Percentiles rank a stretch among this genome's conserved stretches.
These are phyloP conservation scores for Wickerhamomyces sp. DNA, from an alignment of 1,139 yeast genomes.

Conservation along the genomic window DNA sequence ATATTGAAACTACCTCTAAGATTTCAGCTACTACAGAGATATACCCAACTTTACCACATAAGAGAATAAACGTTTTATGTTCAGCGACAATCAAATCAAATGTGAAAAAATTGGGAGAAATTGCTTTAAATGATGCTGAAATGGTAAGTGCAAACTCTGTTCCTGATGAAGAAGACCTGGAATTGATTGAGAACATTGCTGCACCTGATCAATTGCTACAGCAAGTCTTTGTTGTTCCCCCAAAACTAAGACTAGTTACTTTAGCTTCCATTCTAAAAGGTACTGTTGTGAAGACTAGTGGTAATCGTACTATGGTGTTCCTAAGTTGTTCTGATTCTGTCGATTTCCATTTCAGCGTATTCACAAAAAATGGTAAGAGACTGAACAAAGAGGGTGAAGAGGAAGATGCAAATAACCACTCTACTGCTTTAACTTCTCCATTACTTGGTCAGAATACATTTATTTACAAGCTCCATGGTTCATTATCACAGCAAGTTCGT, in stretches of 20 bases:
- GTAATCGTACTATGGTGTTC: slow-evolving; percentile 71
- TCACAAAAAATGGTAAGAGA: slow-evolving; percentile 40
- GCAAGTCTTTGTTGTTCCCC: slow-evolving; percentile 77
- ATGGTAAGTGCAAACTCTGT: slow-evolving; percentile 48
- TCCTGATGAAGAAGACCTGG: slow-evolving; percentile 37
- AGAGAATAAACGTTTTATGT: slow-evolving; percentile 77
- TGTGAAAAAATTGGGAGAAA: slow-evolving; percentile 76
- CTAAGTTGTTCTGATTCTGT: slow-evolving; percentile 94
- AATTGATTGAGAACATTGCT: slow-evolving; percentile 33
- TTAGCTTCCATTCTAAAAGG: slow-evolving; percentile 61
- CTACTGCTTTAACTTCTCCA: slow-evolving; percentile 52
- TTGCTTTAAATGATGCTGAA: slow-evolving; percentile 67
- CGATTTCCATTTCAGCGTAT: slow-evolving; percentile 78
- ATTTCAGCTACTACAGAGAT: slow-evolving; percentile 37
- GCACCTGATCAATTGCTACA: slow-evolving; percentile 94
- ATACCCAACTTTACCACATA: slow-evolving; percentile 59
- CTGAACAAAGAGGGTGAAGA: slow-evolving; percentile 23
- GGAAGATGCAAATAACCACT: slow-evolving; percentile 24
- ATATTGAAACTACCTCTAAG: slow-evolving; percentile 43
- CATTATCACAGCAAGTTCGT: slow-evolving; percentile 77
- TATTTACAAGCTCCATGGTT: slow-evolving; percentile 86
- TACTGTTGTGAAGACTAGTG: slow-evolving; percentile 31
- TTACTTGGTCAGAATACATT: slow-evolving; percentile 43
- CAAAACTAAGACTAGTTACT: slow-evolving; percentile 82
- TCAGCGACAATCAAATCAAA: slow-evolving; percentile 89